Percentiles rank a stretch among this genome's conserved stretches.
Evolutionary conservation across 106 monocot genomes (phyloP).

Genomic region (Agapanthus africanus): DNA sequence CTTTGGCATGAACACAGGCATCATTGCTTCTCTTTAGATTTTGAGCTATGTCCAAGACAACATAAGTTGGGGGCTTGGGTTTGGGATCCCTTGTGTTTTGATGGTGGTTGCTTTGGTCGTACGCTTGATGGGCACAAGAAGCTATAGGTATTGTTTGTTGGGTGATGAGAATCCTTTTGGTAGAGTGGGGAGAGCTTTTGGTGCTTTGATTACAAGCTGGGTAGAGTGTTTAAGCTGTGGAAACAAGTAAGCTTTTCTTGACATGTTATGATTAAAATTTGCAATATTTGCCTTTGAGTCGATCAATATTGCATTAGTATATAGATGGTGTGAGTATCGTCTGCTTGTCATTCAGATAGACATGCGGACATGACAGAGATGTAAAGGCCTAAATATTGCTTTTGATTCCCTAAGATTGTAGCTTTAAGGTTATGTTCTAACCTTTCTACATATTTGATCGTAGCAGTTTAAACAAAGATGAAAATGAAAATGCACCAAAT

Average conservation of each 20-base stretch:
- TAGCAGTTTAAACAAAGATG: not conserved
- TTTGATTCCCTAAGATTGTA: not conserved
- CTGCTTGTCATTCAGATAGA: too few species aligned
- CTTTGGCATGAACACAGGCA: constrained; percentile 26
- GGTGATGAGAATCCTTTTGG: constrained; percentile 3
- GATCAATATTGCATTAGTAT: too few species aligned
- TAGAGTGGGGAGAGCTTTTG: constrained; percentile 6
- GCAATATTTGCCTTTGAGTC: not conserved
- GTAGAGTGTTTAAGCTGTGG: not conserved
- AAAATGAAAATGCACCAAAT: not conserved
- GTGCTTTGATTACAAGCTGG: constrained; percentile 8
- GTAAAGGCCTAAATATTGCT: too few species aligned
- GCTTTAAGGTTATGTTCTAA: too few species aligned
- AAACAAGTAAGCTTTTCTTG: not conserved
- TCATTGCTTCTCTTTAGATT: constrained; percentile 8
- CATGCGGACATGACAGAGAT: too few species aligned
- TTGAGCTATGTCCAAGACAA: constrained; percentile 35
- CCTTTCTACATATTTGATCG: not conserved
- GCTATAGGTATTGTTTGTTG: constrained; percentile 15
- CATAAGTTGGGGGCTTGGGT: constrained; percentile 32
- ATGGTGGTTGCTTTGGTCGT: constrained; percentile 19
- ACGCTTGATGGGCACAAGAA: constrained; percentile 21
- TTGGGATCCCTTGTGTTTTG: constrained; percentile 24
- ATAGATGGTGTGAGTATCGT: too few species aligned
- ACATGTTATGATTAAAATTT: not conserved